A percentile compares a stretch with the other conserved stretches of the same genome.
Evolutionary conservation across 768 basidiomycete genomes (phyloP).

Genomic region (Strobilomyces confusus): DNA sequence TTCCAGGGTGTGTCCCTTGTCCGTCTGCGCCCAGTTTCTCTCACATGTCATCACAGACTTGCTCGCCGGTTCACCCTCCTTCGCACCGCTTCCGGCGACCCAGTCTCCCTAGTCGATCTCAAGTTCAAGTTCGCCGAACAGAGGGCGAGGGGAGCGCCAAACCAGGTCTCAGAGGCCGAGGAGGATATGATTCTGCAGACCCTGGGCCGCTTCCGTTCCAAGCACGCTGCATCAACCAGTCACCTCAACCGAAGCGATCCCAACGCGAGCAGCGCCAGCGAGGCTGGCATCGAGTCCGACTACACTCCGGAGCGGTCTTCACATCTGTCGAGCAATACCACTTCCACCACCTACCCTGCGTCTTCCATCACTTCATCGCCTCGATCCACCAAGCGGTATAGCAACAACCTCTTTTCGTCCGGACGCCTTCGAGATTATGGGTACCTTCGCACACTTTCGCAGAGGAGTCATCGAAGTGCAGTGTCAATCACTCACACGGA

Average conservation of each 20-base stretch:
- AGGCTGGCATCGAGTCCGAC: slow-evolving; percentile 27
- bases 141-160: slow-evolving; percentile 60
- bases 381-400: slow-evolving; percentile 65
- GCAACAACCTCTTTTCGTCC: slow-evolving; percentile 84
- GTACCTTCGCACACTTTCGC: slow-evolving; percentile 58
- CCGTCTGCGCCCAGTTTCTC: slow-evolving; percentile 1
- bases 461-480: slow-evolving; percentile 36
- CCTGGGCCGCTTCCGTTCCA: slow-evolving; percentile 50
- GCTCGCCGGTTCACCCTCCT: slow-evolving; percentile 80
- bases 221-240: slow-evolving; percentile 22
- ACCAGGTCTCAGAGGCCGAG: slow-evolving; percentile 76
- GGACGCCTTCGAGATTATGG: slow-evolving; percentile 72
- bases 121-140: slow-evolving; percentile 70
- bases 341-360: slow-evolving; percentile 34
- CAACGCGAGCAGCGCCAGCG: slow-evolving; percentile 12
- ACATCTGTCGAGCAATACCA: slow-evolving; percentile 35
- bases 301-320: slow-evolving; percentile 32
- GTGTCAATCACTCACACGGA: slow-evolving; percentile 47
- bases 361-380: slow-evolving; percentile 40
- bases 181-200: slow-evolving; percentile 82
- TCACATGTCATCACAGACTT: slow-evolving; percentile 47
- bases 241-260: slow-evolving; percentile 18
- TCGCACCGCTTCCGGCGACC: slow-evolving; percentile 61
- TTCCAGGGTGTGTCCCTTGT: slow-evolving; percentile 66
- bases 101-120: slow-evolving; percentile 62